Percentiles rank a stretch among this genome's conserved stretches.
phyloP scores from a whole-genome alignment of 2,329 filamentous ascomycete genomes.

The Cadophora sp. region DNA sequence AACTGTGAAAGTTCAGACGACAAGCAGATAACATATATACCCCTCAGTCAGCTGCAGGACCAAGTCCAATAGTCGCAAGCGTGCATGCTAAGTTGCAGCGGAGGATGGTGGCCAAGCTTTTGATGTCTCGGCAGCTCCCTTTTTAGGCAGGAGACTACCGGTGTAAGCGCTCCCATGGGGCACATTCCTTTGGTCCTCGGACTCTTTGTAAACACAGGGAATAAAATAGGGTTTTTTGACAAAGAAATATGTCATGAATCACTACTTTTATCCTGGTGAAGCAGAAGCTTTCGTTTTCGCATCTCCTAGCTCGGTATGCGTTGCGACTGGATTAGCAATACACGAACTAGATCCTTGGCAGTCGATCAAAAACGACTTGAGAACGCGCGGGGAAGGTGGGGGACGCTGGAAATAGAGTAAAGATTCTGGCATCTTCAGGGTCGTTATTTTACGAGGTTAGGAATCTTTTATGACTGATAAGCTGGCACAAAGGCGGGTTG shows the following conservation, averaged over 20 bases:
- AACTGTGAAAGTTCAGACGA: slow-evolving; percentile 17
- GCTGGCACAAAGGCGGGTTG: too few relatives aligned
- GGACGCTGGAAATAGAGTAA: background rate
- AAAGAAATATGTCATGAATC: background rate
- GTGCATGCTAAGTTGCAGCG: background rate
- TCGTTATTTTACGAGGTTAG: background rate
- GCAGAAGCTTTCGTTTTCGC: background rate
- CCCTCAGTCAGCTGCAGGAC: slow-evolving; percentile 19
- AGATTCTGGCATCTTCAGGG: background rate
- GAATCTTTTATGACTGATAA: too few relatives aligned
- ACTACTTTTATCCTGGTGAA: background rate
- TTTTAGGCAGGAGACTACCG: slow-evolving; percentile 8
- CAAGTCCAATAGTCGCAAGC: slow-evolving; percentile 17
- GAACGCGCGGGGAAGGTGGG: background rate
- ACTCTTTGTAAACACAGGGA: background rate
- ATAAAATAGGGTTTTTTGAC: background rate
- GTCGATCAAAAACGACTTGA: background rate
- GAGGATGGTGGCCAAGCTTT: slow-evolving; percentile 9
- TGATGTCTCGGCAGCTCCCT: background rate
- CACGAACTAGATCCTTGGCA: background rate
- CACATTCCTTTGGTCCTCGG: background rate
- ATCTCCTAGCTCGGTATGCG: background rate
- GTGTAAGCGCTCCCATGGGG: background rate
- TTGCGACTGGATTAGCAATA: background rate
- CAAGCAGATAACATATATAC: background rate